Conservation (phyloP, 306 rosid genomes). For the Vicia villosa region DNA sequence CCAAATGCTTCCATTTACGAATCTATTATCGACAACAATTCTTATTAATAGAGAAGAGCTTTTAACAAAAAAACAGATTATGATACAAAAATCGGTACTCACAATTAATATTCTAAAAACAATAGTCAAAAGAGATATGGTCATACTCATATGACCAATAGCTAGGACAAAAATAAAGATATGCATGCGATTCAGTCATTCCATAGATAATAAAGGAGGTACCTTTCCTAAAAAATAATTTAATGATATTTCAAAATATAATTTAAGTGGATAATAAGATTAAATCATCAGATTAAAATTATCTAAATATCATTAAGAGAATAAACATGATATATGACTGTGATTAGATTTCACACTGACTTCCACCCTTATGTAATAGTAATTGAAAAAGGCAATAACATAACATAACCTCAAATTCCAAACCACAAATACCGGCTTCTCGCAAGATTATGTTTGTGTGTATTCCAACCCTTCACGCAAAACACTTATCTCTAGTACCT, state of each 20-base stretch:
- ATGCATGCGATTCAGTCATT: slow-evolving; percentile 80
- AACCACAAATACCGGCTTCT: no score
- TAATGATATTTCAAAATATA: neutral
- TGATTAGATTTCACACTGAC: neutral
- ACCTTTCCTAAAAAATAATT: slow-evolving; percentile 59
- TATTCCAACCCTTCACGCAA: no score
- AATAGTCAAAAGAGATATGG: slow-evolving; percentile 75
- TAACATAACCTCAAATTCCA: no score
- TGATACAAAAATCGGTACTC: slow-evolving; percentile 33
- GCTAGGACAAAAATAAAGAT: slow-evolving; percentile 89
- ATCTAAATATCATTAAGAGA: neutral
- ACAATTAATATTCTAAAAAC: slow-evolving; percentile 73
- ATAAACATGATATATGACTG: neutral
- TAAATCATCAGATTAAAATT: neutral
- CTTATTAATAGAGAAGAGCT: neutral
- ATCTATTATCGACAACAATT: slow-evolving; percentile 47
- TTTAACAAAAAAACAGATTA: neutral
- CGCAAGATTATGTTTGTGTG: no score
- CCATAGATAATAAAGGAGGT: slow-evolving; percentile 67
- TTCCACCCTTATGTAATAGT: neutral
- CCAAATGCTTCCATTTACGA: slow-evolving; percentile 86
- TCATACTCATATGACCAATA: slow-evolving; percentile 74
- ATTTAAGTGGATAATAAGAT: neutral
- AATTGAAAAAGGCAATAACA: neutral
- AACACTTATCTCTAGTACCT: no score